Evolutionary conservation across 495 filamentous ascomycete species (phyloP), one percentile per base, ranked within the genome.

Genomic region (Neurospora discreta): DNA sequence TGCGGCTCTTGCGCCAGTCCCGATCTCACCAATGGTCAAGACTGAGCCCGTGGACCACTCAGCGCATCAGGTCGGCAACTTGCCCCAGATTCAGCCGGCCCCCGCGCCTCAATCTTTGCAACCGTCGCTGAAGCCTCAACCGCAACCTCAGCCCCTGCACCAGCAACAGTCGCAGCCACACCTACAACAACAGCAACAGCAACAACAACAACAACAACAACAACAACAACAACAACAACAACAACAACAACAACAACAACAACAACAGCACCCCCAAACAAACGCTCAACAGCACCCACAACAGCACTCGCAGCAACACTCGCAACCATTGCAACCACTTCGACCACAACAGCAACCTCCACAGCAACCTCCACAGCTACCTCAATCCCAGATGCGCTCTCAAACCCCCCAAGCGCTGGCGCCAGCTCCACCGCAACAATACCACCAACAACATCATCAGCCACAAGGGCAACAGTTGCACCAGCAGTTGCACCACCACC

Each of bases 31-130:
- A 38, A 44, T 77, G 40, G 69, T 77, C 13, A 80, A 80, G 69
- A 68, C 68, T 4, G 78, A 80, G 70, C 72, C 72, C 26, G 3
- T 41, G 15, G 78, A 76, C 20, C 75, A 75, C 46, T 33, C 71
- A 5, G 1, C 70, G 9, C 58, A 68, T 40, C 78, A 78, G 39
- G 38, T 72, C 6, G 71, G 72, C 60, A 70, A 70, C 33, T 74
- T 80, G 13, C 77, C 77, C 16, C 73, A 77, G 18, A 80, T 79
- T 9, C 78, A 80, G 44, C 78, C 77, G 23, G 78, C 78, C 16
- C 78, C 74, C 7, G 71, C 71, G 11, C 72, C 69, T 43, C 43
- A 41, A 46, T 67, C 52, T 10, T 46, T 71, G 75, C 76, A 75
- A 26, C 69, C 69, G 13, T 42, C 69, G 20, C 42, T 69, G n/a